Base-by-base conservation (phyloP, 805 yeast species). In the Teunomyces cretensis region DNA sequence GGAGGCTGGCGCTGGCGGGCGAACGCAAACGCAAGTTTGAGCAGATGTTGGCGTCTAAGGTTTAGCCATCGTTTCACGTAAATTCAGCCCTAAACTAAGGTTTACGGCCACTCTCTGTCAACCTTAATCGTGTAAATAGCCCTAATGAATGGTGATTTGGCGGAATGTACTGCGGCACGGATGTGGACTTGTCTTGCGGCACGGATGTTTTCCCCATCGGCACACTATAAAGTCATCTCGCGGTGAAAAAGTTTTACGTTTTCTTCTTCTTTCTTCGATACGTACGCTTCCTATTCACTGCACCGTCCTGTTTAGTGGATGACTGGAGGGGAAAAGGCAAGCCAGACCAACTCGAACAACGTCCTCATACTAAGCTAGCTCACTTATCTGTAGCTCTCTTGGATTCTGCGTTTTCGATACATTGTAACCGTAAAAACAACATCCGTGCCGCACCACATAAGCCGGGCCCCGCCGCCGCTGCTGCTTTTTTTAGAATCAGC, bases 1-100 rank as follows among this genome's bases (percentile, higher is more conserved):
- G 74, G 50, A 68, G 74, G n/a, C 76, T 73, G 44, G 39, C 76
- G 13, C 67, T 70, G 12, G 67, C 78, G 43, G 76, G 76, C 0
- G 73, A 73, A 39, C 70, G 76, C 38, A 81, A 78, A 58, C 65
- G 76, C 30, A 79, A 76, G 39, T 80, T 79, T 54, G 83, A 80
- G 50, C 76, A 75, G 49, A 69, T 70, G 52, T 48, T 40, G 46
- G 42, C 45, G 12, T 30, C 33, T 3, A 38, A 38, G 12, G 28
- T 19, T 19, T 19, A 19, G 22, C n/a, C n/a, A n/a, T n/a, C n/a
- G n/a, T n/a, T n/a, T n/a, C n/a, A n/a, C n/a, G n/a, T n/a, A 22
- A 22, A 22, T 6, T 22, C 8, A 22, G 8, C 6, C 26, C 26
- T 22, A 22, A 19, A 36, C 32, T 43, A n/a, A n/a, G n/a, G n/a